A percentile compares a stretch with the other conserved stretches of the same genome.
Evolutionary conservation across 2,329 filamentous ascomycete genomes (phyloP).

Genomic region (Sclerotinia nivalis): DNA sequence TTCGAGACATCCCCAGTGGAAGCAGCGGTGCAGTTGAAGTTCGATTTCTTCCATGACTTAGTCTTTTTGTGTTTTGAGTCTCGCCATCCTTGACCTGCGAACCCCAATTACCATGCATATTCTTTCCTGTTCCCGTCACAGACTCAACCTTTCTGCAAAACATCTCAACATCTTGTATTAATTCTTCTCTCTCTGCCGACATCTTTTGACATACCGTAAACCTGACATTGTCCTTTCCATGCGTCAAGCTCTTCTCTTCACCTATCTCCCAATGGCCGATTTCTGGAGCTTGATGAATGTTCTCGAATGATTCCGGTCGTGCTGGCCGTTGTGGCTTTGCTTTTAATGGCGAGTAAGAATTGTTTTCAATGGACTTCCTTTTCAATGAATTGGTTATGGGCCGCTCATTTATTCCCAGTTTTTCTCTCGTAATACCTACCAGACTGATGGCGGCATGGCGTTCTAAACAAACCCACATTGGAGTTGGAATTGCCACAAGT

Average conservation of each 20-base stretch:
- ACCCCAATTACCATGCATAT: too few species aligned
- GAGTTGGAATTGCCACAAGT: not conserved
- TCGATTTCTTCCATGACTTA: not conserved
- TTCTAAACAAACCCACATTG: not conserved
- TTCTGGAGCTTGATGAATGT: too few species aligned
- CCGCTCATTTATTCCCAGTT: not conserved
- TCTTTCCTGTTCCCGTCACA: too few species aligned
- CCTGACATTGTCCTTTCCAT: too few species aligned
- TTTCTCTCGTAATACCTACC: not conserved
- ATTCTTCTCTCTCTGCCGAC: too few species aligned
- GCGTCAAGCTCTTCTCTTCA: too few species aligned
- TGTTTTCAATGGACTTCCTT: not conserved
- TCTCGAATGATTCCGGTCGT: too few species aligned
- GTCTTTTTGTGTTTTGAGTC: not conserved
- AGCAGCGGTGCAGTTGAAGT: not conserved
- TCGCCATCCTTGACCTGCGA: not conserved
- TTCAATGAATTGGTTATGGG: rapidly evolving
- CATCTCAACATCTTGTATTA: too few species aligned
- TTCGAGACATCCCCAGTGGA: constrained; percentile 36
- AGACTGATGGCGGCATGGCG: not conserved
- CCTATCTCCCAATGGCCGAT: too few species aligned
- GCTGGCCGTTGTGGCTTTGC: too few species aligned
- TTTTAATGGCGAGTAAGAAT: not conserved
- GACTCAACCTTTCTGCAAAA: too few species aligned
- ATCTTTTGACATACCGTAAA: too few species aligned